Evolutionary conservation across 495 filamentous ascomycete species (phyloP).

Genomic region (Aspergillus conjunctus): DNA sequence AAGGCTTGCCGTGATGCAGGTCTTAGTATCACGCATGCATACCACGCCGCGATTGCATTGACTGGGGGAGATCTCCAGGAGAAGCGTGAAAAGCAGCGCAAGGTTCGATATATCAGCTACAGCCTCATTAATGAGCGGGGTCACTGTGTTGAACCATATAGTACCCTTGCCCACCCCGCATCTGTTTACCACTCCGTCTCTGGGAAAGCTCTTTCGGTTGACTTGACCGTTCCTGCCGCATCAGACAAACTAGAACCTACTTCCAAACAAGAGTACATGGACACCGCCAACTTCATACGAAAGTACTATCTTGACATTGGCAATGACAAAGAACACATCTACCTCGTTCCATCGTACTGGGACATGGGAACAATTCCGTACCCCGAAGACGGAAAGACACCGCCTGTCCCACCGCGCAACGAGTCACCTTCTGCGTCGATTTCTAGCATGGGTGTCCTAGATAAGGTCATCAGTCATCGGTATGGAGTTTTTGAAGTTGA

Average conservation of each 20-base stretch:
- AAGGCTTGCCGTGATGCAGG: constrained; percentile 10
- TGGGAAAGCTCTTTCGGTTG: constrained; percentile 22
- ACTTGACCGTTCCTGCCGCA: constrained; percentile 21
- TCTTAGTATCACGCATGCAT: constrained; percentile 30
- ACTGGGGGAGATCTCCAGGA: constrained; percentile 22
- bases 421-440: constrained; percentile 37
- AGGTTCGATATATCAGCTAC: constrained; percentile 29
- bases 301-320: constrained; percentile 30
- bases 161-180: constrained; percentile 20
- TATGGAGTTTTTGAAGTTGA: constrained; percentile 29
- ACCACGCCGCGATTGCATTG: constrained; percentile 29
- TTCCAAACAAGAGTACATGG: constrained; percentile 7
- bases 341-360: constrained; percentile 31
- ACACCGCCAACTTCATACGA: constrained; percentile 21
- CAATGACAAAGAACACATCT: constrained; percentile 29
- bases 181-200: constrained; percentile 35
- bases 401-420: constrained; percentile 33
- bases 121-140: constrained; percentile 30
- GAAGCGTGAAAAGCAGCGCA: constrained; percentile 9
- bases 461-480: constrained; percentile 29
- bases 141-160: constrained; percentile 26
- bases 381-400: constrained; percentile 19
- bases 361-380: constrained; percentile 23
- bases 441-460: constrained; percentile 43
- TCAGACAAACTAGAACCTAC: neutral